Percentiles rank a stretch among this genome's conserved stretches.
Conservation (phyloP, 2,329 filamentous ascomycete genomes). For the Penicillium capsulatum region DNA sequence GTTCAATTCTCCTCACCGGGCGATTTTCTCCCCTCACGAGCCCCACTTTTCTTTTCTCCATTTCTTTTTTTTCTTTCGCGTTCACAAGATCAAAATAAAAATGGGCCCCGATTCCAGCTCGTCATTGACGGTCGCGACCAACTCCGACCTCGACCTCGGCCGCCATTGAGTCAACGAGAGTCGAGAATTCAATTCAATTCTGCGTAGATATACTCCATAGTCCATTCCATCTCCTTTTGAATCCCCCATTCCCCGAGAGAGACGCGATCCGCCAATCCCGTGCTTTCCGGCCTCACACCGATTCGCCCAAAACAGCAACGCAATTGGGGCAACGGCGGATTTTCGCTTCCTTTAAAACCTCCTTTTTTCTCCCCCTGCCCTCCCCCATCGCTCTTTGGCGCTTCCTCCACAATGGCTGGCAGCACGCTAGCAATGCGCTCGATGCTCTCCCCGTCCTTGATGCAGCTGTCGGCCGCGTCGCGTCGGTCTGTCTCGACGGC, state of each 20-base stretch:
- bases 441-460: conserved; percentile 30
- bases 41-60: conserved; percentile 8
- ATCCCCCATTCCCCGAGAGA: too few relatives aligned
- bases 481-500: conserved; percentile 35
- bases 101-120: not conserved
- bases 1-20: conserved; percentile 25
- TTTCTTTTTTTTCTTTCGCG: conserved; percentile 11
- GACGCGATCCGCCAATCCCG: not conserved
- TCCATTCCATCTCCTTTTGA: not conserved
- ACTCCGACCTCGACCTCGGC: too few relatives aligned
- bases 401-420: conserved; percentile 32
- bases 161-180: too few relatives aligned
- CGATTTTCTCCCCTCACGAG: conserved; percentile 14
- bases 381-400: conserved; percentile 19
- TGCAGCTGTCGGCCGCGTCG: conserved; percentile 36
- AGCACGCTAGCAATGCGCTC: conserved; percentile 33
- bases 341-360: conserved; percentile 13
- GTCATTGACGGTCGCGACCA: too few relatives aligned
- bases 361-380: conserved; percentile 11
- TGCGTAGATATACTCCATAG: not conserved
- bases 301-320: conserved; percentile 35
- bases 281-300: conserved; percentile 27
- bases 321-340: conserved; percentile 9
- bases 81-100: conserved; percentile 7
- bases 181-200: too few relatives aligned